These are phyloP conservation scores for Ophiobolus disseminans DNA, from an alignment of 2,329 filamentous ascomycete species.

Conservation along the genomic window DNA sequence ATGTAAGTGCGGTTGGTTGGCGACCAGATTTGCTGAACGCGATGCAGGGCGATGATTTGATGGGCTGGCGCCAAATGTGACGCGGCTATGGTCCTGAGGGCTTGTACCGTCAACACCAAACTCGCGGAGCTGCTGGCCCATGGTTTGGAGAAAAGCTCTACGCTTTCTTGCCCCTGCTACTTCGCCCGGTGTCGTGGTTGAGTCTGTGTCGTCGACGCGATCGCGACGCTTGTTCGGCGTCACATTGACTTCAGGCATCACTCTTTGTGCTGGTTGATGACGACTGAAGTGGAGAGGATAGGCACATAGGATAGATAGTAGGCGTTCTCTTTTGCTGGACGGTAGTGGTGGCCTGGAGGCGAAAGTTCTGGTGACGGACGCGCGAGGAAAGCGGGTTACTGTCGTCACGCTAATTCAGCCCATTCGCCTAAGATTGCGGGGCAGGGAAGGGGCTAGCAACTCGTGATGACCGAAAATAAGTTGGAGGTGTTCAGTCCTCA, in stretches of 20 bases:
- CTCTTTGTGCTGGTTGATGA: neutral
- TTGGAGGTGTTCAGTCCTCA: neutral
- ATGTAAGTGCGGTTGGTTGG: slow-evolving; percentile 3
- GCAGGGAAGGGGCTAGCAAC: too few relatives aligned
- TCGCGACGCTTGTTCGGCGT: slow-evolving; percentile 27
- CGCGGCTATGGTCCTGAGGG: slow-evolving; percentile 24
- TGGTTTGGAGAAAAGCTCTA: slow-evolving; percentile 32
- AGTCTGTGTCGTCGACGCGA: slow-evolving; percentile 10
- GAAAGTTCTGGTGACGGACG: too few relatives aligned
- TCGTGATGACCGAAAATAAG: too few relatives aligned
- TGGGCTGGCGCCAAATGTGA: slow-evolving; percentile 26
- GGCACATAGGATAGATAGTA: neutral
- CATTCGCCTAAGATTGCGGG: too few relatives aligned
- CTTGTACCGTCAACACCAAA: slow-evolving; percentile 31
- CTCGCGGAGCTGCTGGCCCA: slow-evolving; percentile 35
- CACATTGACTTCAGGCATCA: slow-evolving; percentile 22
- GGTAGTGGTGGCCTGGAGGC: too few relatives aligned
- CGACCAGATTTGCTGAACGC: slow-evolving; percentile 5
- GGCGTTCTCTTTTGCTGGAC: too few relatives aligned
- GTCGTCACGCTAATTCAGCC: too few relatives aligned
- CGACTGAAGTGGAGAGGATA: neutral
- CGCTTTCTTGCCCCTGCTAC: slow-evolving; percentile 20
- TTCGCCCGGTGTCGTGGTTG: slow-evolving; percentile 4
- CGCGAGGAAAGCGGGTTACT: too few relatives aligned
- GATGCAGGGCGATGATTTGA: slow-evolving; percentile 13